These are phyloP conservation scores for Zymoseptoria brevis DNA, from an alignment of 2,329 filamentous ascomycete species.

Conservation along the genomic window DNA sequence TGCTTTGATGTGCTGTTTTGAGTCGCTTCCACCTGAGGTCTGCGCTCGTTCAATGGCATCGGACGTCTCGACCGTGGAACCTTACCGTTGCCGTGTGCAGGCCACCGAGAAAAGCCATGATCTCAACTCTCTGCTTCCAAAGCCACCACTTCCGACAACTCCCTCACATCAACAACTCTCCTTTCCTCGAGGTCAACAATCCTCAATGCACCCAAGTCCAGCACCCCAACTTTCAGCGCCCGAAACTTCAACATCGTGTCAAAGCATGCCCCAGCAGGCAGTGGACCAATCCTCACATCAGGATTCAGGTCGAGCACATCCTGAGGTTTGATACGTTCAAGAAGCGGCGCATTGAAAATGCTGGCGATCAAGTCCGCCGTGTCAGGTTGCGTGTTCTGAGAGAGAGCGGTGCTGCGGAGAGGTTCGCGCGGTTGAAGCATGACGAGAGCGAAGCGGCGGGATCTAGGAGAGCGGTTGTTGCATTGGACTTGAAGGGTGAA, in stretches of 20 bases:
- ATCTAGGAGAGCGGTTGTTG: slow-evolving; percentile 57
- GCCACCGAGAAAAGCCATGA: background rate
- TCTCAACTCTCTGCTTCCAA: slow-evolving; percentile 5
- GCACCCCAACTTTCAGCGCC: slow-evolving; percentile 56
- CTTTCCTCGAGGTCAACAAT: slow-evolving; percentile 66
- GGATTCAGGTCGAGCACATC: slow-evolving; percentile 69
- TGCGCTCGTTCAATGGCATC: no score
- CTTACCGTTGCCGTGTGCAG: background rate
- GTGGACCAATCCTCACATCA: slow-evolving; percentile 63
- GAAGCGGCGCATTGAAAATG: slow-evolving; percentile 12
- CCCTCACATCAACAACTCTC: slow-evolving; percentile 68
- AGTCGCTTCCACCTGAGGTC: no score
- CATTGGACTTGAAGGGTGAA: slow-evolving; percentile 70
- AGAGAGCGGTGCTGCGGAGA: background rate
- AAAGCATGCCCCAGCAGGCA: slow-evolving; percentile 65
- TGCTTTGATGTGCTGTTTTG: no score
- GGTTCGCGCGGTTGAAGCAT: slow-evolving; percentile 20
- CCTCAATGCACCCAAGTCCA: slow-evolving; percentile 63
- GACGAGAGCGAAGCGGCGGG: slow-evolving; percentile 62
- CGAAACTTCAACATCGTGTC: slow-evolving; percentile 66
- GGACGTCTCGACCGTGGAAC: no score
- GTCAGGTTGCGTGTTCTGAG: slow-evolving; percentile 1
- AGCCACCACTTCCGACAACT: slow-evolving; percentile 60
- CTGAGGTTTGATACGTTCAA: slow-evolving; percentile 48
- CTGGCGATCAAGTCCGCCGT: slow-evolving; percentile 11